Base-by-base conservation (phyloP, 805 yeast species). In the Metschnikowia koreensis region DNA sequence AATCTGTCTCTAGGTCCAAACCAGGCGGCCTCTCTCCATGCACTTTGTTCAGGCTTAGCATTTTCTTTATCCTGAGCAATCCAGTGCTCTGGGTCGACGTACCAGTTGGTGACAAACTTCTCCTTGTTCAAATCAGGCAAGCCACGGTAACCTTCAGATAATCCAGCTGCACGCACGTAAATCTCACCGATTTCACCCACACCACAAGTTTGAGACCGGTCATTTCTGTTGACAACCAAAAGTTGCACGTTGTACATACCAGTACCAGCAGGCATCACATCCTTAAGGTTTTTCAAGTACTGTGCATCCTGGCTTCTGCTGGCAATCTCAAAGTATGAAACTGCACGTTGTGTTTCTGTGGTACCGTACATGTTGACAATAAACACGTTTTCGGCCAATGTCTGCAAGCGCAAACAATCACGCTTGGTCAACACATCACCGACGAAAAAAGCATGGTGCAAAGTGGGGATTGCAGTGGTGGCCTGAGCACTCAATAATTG, bases 361-460 rank as follows among this genome's bases (percentile, higher is more conserved):
- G 99, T 94, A 64, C 99, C 99, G 69, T 94, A 94, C 99, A 94
- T 94, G 73, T 94, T 94, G 60, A 94, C 96, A 65, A 94, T 93
- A 66, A 71, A 76, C 49, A 89, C 96, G 64, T 94, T 93, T 66
- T 84, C 84, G 12, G 98, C 98, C 62, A 94, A 79, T 0, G 94
- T 83, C 69, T 94, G 99, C 61, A 94, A 78, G 64, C 97, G 82
- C 59, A 89, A 74, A 72, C 99, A 94, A 70, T 96, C 99, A 73
- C 99, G 86, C 73, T 94, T 96, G 58, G 99, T 94, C 58, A 94
- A 76, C 56, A 94, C 89, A 70, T 94, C 99, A 63, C 99, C 99
- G 29, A 94, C 99, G 64, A 94, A 94, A 76, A 94, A 94, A 1
- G 99, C 99, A 66, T 93, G 97, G 66, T 89, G 97, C 55, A 94